Base-by-base conservation (phyloP, 176 grass and related monocot species). In the Bonia amplexicaulis region DNA sequence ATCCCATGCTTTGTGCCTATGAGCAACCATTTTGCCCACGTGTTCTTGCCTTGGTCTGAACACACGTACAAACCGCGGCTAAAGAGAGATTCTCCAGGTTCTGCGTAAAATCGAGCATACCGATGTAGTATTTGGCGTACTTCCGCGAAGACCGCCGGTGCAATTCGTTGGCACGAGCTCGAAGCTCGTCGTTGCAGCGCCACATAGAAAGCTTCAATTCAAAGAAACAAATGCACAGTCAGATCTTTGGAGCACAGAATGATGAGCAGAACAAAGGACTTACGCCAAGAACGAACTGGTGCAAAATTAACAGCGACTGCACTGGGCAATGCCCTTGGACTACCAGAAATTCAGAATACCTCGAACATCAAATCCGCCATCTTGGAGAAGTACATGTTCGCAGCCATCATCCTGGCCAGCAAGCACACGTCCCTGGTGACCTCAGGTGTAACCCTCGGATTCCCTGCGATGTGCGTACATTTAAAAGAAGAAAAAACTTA, bases 281-380 rank as follows among this genome's bases (percentile, higher is more conserved):
- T 10, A n/a, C 7, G 9, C 19, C 7, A 44, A 42, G 22, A 2
- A 71, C 13, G 26, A 20, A 59, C 31, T 6, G 6, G 46, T 37
- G 2, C 19, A 63, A 13, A 31, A 63, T 7, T 13, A 59, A 17
- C 23, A 46, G 25, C 6, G 14, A 26, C 40, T 60, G 33, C 37
- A 19, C 3, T 71, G 22, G 42, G 19, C 10, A 67, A 8, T 22
- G 19, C 51, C 12, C 51, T 13, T 49, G 29, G 0, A 48, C 35
- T 26, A 19, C 44, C 12, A 68, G 19, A 82, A 12, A 9, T 63
- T 37, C 35, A 58, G 31, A 13, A 72, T 85, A 93, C 94, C 91
- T 96, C 94, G 78, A 96, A 96, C 91, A 93, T 93, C 73, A 96
- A 60, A 73, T 80, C 87, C 45, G 84, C 91, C 68, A 96, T 96